These are phyloP conservation scores for Cercospora sojina DNA, from an alignment of 2,329 filamentous ascomycete species.

Conservation along the genomic window DNA sequence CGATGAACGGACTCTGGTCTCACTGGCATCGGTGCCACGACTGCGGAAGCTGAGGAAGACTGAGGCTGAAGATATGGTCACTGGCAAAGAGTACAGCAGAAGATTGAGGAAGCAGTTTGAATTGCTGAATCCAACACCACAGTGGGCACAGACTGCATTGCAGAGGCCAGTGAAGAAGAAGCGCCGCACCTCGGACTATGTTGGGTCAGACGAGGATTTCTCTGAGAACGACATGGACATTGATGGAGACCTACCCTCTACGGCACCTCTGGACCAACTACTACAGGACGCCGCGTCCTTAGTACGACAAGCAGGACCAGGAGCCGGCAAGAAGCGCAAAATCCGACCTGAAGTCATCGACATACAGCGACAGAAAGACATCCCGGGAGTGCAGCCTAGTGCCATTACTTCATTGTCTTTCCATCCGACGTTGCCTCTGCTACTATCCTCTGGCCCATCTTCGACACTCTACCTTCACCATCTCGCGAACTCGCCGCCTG, in stretches of 20 bases:
- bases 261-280: constrained; percentile 75
- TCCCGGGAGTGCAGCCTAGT: constrained; percentile 72
- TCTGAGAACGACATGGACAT: constrained; percentile 55
- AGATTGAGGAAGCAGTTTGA: constrained; percentile 72
- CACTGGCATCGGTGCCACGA: constrained; percentile 71
- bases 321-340: constrained; percentile 60
- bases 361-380: constrained; percentile 84
- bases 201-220: constrained; percentile 36
- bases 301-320: constrained; percentile 51
- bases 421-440: constrained; percentile 82
- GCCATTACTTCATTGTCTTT: constrained; percentile 82
- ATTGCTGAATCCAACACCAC: constrained; percentile 59
- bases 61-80: constrained; percentile 82
- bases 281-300: constrained; percentile 73
- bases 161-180: constrained; percentile 47
- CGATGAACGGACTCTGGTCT: constrained; percentile 82
- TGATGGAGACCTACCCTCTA: constrained; percentile 60
- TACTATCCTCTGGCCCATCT: constrained; percentile 84
- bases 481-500: constrained; percentile 69
- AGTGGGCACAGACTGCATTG: constrained; percentile 57
- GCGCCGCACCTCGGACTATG: constrained; percentile 44
- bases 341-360: constrained; percentile 84
- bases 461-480: constrained; percentile 88
- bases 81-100: constrained; percentile 78
- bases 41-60: constrained; percentile 79